Conservation (phyloP, 2,329 filamentous ascomycete genomes). For the Aspergillus sp. region DNA sequence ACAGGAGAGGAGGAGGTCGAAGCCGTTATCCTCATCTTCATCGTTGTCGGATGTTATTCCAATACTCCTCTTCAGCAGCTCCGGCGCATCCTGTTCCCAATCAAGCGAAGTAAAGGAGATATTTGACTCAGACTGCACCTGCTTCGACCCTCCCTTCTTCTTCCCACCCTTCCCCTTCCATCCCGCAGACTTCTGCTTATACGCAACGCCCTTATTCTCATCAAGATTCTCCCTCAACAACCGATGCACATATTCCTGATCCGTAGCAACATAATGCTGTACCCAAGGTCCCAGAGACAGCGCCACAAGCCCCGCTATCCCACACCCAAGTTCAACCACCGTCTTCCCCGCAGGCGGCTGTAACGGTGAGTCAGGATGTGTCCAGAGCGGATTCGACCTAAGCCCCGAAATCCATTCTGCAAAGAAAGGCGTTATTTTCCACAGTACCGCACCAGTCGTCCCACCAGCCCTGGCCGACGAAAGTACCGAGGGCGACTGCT, state of each 20-base stretch:
- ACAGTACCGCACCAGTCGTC: slow-evolving; percentile 76
- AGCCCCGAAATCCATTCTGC: slow-evolving; percentile 66
- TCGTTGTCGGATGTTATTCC: slow-evolving; percentile 9
- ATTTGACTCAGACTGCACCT: slow-evolving; percentile 19
- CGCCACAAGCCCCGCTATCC: slow-evolving; percentile 74
- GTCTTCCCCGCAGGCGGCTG: slow-evolving; percentile 42
- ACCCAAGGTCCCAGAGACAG: slow-evolving; percentile 59
- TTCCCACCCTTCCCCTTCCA: slow-evolving; percentile 4
- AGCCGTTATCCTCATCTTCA: slow-evolving; percentile 36
- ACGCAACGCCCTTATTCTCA: slow-evolving; percentile 24
- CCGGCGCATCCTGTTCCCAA: slow-evolving; percentile 62
- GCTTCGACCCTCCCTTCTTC: slow-evolving; percentile 4
- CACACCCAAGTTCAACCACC: slow-evolving; percentile 80
- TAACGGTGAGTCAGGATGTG: slow-evolving; percentile 42
- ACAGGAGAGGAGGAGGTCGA: slow-evolving; percentile 73
- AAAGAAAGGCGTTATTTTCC: slow-evolving; percentile 81
- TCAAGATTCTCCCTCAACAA: slow-evolving; percentile 69
- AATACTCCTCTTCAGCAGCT: slow-evolving; percentile 30
- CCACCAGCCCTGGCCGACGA: slow-evolving; percentile 66
- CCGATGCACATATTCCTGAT: slow-evolving; percentile 77
- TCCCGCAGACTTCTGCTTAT: background rate
- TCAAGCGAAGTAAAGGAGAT: slow-evolving; percentile 62
- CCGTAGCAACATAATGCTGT: slow-evolving; percentile 67
- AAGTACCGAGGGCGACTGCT: slow-evolving; percentile 77
- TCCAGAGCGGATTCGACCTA: slow-evolving; percentile 55